Conservation (phyloP, 371 early-diverging fungal species). For the Mucor sp. region DNA sequence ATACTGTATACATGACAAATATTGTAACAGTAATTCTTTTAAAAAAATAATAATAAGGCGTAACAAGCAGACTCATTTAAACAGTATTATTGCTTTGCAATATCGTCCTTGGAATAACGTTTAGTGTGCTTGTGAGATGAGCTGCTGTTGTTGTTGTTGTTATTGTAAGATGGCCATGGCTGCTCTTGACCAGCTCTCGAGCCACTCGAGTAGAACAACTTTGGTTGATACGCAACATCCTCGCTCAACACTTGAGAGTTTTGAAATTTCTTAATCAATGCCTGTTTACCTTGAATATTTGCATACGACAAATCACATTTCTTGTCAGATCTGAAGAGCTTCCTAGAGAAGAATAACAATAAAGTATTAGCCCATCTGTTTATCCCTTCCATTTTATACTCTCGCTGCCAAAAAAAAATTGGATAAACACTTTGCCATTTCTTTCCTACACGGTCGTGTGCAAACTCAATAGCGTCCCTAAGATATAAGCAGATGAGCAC, state of each 20-base stretch:
- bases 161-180: conserved; percentile 9
- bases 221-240: conserved; percentile 74
- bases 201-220: conserved; percentile 71
- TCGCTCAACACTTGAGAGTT: conserved; percentile 83
- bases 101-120: neutral
- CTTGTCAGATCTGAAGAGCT: conserved; percentile 87
- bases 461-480: conserved; percentile 72
- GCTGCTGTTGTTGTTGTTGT: neutral
- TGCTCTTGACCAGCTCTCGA: conserved; percentile 59
- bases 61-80: neutral
- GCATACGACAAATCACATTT: conserved; percentile 87
- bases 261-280: conserved; percentile 84
- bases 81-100: neutral
- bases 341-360: conserved; percentile 38
- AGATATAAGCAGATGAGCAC: neutral
- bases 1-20: no score
- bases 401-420: neutral
- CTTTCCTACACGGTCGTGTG: conserved; percentile 77
- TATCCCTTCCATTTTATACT: neutral
- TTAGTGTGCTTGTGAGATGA: neutral
- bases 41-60: neutral
- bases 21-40: neutral
- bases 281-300: conserved; percentile 82
- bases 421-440: conserved; percentile 62
- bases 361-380: neutral